phyloP scores from a whole-genome alignment of 306 rosid species.

The Psophocarpus tetragonolobus region DNA sequence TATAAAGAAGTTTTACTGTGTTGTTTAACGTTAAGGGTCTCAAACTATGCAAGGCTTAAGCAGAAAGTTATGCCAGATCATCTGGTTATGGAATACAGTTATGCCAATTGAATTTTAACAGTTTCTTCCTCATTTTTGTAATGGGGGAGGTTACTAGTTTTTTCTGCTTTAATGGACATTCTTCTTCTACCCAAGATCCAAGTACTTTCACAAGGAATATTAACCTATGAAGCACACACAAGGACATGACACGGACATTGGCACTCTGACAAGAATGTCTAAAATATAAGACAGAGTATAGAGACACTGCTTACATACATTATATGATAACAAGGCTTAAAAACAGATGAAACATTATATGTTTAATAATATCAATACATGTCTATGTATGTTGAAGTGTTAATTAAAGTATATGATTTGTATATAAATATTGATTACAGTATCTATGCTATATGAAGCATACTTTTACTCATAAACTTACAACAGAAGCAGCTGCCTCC shows the following conservation, averaged over 20 bases:
- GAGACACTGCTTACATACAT: too few relatives aligned
- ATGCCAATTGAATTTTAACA: not conserved
- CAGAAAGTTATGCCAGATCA: not conserved
- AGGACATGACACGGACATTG: too few relatives aligned
- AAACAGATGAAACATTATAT: too few relatives aligned
- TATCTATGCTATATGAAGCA: conserved; percentile 30
- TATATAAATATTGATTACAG: too few relatives aligned
- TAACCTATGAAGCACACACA: too few relatives aligned
- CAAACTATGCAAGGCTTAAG: not conserved
- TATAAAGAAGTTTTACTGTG: not conserved
- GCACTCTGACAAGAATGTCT: too few relatives aligned
- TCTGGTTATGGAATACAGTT: not conserved
- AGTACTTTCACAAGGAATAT: not conserved
- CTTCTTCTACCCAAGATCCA: not conserved
- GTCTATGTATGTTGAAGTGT: too few relatives aligned
- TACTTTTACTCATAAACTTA: conserved; percentile 48
- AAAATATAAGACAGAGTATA: too few relatives aligned
- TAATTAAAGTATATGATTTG: too few relatives aligned
- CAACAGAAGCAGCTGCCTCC: conserved; percentile 94
- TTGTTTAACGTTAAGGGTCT: not conserved
- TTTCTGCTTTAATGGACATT: not conserved
- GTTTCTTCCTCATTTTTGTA: not conserved
- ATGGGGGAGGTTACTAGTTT: not conserved
- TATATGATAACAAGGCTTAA: too few relatives aligned
- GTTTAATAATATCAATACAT: too few relatives aligned